Percentiles rank a stretch among this genome's conserved stretches.
These are phyloP conservation scores for Polygonum maritimum DNA, from an alignment of 148 eudicot genomes.

Conservation along the genomic window DNA sequence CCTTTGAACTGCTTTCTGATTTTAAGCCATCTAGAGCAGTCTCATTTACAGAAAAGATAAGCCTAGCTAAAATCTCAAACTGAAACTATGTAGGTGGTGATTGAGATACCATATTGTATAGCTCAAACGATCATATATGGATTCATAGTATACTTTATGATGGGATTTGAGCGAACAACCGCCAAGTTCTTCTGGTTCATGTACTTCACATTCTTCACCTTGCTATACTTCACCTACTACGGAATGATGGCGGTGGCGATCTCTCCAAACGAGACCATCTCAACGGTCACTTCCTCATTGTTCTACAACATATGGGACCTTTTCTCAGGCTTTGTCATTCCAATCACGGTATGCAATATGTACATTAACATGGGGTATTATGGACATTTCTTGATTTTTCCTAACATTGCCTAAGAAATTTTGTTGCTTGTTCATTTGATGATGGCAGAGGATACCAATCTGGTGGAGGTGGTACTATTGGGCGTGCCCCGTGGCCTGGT, in stretches of 20 bases:
- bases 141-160: conserved; percentile 1
- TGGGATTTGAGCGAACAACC: neutral
- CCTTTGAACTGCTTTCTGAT: too few species aligned
- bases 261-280: neutral
- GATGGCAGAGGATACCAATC: conserved; percentile 8
- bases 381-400: too few species aligned
- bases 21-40: too few species aligned
- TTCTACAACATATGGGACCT: neutral
- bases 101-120: conserved; percentile 8
- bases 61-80: too few species aligned
- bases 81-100: neutral
- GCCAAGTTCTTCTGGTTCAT: conserved; percentile 7
- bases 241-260: conserved; percentile 7
- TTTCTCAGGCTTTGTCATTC: conserved; percentile 7
- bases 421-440: neutral
- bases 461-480: conserved; percentile 11
- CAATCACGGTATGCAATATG: conserved; percentile 7
- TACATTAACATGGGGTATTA: too few species aligned
- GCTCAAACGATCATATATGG: conserved; percentile 10
- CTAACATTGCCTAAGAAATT: too few species aligned
- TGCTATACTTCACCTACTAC: conserved; percentile 6
- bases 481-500: conserved; percentile 8
- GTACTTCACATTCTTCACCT: conserved; percentile 10
- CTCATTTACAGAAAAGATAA: too few species aligned
- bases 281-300: neutral